phyloP scores from a whole-genome alignment of 768 basidiomycete genomes.

The Mycena galericulata region DNA sequence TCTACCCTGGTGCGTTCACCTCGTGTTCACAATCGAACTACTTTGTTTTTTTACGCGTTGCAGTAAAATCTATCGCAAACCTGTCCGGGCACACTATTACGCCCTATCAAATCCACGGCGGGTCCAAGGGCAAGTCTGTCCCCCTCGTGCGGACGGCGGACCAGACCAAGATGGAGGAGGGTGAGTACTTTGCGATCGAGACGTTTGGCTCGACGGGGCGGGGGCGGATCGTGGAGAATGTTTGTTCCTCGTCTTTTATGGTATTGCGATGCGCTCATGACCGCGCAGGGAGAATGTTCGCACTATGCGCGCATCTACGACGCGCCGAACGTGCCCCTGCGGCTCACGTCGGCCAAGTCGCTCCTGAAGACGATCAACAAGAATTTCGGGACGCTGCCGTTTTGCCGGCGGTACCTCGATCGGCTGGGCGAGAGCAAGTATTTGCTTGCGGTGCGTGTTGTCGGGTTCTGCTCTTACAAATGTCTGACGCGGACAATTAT shows the following conservation, averaged over 20 bases:
- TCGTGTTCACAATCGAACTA: not conserved
- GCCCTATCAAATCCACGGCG: slow-evolving; percentile 92
- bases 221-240: slow-evolving; percentile 87
- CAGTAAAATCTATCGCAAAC: slow-evolving; percentile 94
- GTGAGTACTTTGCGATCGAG: slow-evolving; percentile 98
- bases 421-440: slow-evolving; percentile 94
- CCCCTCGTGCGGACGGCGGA: slow-evolving; percentile 91
- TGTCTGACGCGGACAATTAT: slow-evolving; percentile 14
- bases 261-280: slow-evolving; percentile 5
- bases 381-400: slow-evolving; percentile 95
- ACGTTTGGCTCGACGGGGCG: slow-evolving; percentile 98
- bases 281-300: slow-evolving; percentile 85
- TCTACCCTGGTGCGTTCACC: slow-evolving; percentile 74
- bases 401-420: slow-evolving; percentile 95
- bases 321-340: slow-evolving; percentile 78
- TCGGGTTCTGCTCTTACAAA: not conserved
- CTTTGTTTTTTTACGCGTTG: not conserved
- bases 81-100: slow-evolving; percentile 96
- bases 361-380: slow-evolving; percentile 89
- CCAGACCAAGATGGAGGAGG: slow-evolving; percentile 98
- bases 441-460: slow-evolving; percentile 85
- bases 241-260: slow-evolving; percentile 47
- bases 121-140: slow-evolving; percentile 75
- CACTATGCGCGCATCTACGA: slow-evolving; percentile 87
- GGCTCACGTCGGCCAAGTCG: slow-evolving; percentile 86